Evolutionary conservation across 2,329 filamentous ascomycete species (phyloP), one percentile per base, ranked within the genome.

Genomic region (Fusarium sp.): DNA sequence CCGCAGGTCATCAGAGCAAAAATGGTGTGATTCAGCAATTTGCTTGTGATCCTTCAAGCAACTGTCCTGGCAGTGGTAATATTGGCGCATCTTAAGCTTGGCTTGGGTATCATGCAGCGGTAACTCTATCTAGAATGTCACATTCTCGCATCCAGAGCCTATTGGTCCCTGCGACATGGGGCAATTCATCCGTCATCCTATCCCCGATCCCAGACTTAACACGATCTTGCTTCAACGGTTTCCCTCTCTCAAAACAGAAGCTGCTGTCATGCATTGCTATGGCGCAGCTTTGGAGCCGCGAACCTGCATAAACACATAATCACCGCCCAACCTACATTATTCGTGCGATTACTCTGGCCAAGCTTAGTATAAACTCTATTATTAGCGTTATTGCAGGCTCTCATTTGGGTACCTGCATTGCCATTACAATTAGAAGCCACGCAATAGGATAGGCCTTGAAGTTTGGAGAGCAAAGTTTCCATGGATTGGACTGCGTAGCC

Each of bases 61-160:
- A 9, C 25, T n/a, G 31, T 36, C 13, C 31, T 27, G 6, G 25
- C 10, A 11, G 5, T 15, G n/a, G 33, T 35, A n/a, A 35, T 35
- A 35, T 17, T n/a, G 15, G 33, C 10, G 33, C 33, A 35, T 35
- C 33, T 35, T 35, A 35, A n/a, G 33, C 33, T 35, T 35, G 33
- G 33, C 33, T 35, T 35, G 60, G 27, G 36, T 58, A 40, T 55
- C 57, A 58, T 62, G 57, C 58, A 62, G 47, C 58, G 35, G 47
- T 20, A 62, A 62, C 57, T 62, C 20, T 46, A 62, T 62, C 48
- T 51, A 55, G n/a, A 46, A 62, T 55, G 47, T 62, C 57, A 62
- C 58, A 56, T 51, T 29, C 27, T n/a, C 29, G 58, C 47, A 35
- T 46, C 21, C 20, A 17, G 3, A 51, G 20, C 45, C 23, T 11